phyloP scores from a whole-genome alignment of 805 yeast genomes.

The Candida schatavii region DNA sequence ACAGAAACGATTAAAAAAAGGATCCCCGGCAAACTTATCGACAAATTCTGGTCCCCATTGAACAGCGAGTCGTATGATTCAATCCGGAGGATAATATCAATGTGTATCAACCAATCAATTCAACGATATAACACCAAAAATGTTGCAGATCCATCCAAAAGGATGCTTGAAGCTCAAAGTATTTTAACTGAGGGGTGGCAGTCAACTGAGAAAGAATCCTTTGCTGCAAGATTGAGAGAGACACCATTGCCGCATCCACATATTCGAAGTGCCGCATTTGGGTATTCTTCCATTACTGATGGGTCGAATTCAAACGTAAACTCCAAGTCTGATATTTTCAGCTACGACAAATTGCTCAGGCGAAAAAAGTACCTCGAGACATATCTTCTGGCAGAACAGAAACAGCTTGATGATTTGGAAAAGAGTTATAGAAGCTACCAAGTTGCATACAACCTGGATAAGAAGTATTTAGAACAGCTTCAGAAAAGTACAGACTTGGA shows the following conservation, averaged over 20 bases:
- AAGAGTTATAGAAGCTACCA: slow-evolving; percentile 21
- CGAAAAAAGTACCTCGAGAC: slow-evolving; percentile 31
- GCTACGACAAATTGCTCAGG: slow-evolving; percentile 23
- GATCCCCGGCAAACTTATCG: slow-evolving; percentile 25
- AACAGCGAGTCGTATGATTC: slow-evolving; percentile 13
- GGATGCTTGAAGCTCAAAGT: slow-evolving; percentile 21
- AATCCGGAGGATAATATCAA: slow-evolving; percentile 22
- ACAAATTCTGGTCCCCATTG: slow-evolving; percentile 29
- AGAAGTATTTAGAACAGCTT: slow-evolving; percentile 29
- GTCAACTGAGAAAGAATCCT: slow-evolving; percentile 16
- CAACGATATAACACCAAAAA: slow-evolving; percentile 18
- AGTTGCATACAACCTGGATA: slow-evolving; percentile 28
- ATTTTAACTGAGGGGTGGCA: slow-evolving; percentile 24
- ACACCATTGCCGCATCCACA: slow-evolving; percentile 25
- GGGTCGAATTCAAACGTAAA: neutral
- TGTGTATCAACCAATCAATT: slow-evolving; percentile 23
- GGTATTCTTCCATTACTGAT: neutral
- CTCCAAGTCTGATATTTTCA: slow-evolving; percentile 9
- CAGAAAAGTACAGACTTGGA: slow-evolving; percentile 17
- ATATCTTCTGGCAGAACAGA: slow-evolving; percentile 38
- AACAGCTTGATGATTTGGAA: slow-evolving; percentile 33
- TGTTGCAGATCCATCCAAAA: slow-evolving; percentile 9
- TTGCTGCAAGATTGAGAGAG: slow-evolving; percentile 19
- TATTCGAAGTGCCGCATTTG: slow-evolving; percentile 9
- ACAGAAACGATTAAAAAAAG: slow-evolving; percentile 8